Conservation (phyloP, 2,329 filamentous ascomycete genomes). For the Curvularia sp. region DNA sequence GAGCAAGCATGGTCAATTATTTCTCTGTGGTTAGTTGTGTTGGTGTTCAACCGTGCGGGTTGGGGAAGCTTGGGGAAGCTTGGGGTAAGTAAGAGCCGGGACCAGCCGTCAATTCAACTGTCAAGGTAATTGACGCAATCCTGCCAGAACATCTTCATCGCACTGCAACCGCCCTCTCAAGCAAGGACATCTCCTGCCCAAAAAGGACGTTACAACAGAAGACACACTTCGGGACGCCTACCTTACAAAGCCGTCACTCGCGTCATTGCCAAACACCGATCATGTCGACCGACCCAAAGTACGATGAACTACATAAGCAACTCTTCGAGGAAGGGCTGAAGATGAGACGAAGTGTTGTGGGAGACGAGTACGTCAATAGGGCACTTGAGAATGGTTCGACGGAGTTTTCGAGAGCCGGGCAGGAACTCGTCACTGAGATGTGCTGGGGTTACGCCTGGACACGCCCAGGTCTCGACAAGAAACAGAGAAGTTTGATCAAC, state of each 20-base stretch:
- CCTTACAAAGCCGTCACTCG: not conserved
- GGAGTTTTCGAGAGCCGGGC: slow-evolving; percentile 67
- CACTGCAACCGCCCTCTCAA: not conserved
- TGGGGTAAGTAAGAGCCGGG: slow-evolving; percentile 34
- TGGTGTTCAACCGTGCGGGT: not conserved
- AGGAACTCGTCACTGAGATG: slow-evolving; percentile 69
- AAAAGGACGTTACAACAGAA: not conserved
- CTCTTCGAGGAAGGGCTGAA: slow-evolving; percentile 68
- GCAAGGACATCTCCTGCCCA: no score
- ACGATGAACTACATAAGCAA: slow-evolving; percentile 58
- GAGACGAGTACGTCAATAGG: slow-evolving; percentile 66
- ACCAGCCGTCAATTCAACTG: slow-evolving; percentile 17
- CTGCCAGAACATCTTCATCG: not conserved
- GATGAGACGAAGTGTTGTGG: slow-evolving; percentile 66
- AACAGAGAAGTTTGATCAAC: slow-evolving; percentile 68
- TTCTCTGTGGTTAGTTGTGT: not conserved
- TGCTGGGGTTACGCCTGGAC: slow-evolving; percentile 72
- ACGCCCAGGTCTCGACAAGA: slow-evolving; percentile 66
- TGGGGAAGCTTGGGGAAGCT: slow-evolving; percentile 34
- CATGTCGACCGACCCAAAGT: slow-evolving; percentile 54
- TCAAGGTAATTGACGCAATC: not conserved
- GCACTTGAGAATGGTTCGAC: slow-evolving; percentile 64
- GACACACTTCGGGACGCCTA: not conserved
- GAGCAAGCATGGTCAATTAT: not conserved
- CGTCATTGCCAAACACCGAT: slow-evolving; percentile 15